phyloP scores from a whole-genome alignment of 106 monocot species.

The Allium sativum region DNA sequence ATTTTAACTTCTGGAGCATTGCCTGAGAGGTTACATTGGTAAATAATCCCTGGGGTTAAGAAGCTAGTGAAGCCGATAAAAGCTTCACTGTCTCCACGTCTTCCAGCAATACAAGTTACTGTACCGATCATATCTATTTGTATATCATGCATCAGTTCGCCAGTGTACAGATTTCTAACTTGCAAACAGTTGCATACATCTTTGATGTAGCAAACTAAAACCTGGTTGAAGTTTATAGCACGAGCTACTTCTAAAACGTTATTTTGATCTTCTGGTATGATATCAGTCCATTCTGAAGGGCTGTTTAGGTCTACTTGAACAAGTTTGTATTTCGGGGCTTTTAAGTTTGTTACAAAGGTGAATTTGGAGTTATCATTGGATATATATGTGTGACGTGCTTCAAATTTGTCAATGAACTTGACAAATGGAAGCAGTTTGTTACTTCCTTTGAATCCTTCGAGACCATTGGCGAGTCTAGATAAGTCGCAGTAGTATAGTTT shows the following conservation, averaged over 20 bases:
- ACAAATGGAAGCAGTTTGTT: slow-evolving; percentile 60
- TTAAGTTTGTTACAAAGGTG: slow-evolving; percentile 84
- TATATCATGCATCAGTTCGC: slow-evolving; percentile 45
- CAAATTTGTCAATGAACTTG: slow-evolving; percentile 82
- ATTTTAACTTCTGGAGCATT: slow-evolving; percentile 63
- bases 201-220: slow-evolving; percentile 71
- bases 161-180: slow-evolving; percentile 71
- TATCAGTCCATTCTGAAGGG: slow-evolving; percentile 55
- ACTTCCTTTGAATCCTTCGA: slow-evolving; percentile 38
- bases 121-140: slow-evolving; percentile 71
- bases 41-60: slow-evolving; percentile 80
- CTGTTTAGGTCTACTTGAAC: slow-evolving; percentile 56
- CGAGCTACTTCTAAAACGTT: slow-evolving; percentile 67
- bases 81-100: slow-evolving; percentile 47
- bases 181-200: slow-evolving; percentile 79
- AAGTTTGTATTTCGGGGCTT: slow-evolving; percentile 69
- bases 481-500: slow-evolving; percentile 83
- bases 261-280: slow-evolving; percentile 53
- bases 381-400: slow-evolving; percentile 49
- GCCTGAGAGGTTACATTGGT: slow-evolving; percentile 55
- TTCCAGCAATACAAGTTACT: slow-evolving; percentile 56
- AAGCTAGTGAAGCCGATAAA: slow-evolving; percentile 90
- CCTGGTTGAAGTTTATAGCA: slow-evolving; percentile 59
- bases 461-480: slow-evolving; percentile 46
- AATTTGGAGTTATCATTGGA: slow-evolving; percentile 72